Evolutionary conservation across 2,329 filamentous ascomycete species (phyloP), one percentile per base, ranked within the genome.

Genomic region (Tolypocladium inflatum): DNA sequence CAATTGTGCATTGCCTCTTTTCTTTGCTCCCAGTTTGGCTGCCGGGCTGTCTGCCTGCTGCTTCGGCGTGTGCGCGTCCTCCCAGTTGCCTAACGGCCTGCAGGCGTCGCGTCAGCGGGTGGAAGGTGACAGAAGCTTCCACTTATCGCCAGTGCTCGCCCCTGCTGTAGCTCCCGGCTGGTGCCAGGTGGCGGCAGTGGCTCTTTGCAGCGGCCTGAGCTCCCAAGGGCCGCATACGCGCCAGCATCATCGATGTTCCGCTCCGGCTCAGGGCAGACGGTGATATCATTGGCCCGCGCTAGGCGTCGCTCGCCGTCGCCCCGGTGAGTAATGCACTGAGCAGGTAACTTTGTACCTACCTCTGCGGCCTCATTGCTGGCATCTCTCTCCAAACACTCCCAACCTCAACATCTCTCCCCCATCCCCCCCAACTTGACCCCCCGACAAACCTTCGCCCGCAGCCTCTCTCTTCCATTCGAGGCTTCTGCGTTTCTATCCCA

Each of bases 161-260:
- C 56, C 59, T 41, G 53, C 57, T 38, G 59, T 57, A 30, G 41
- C 43, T 35, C 57, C 57, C 55, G 58, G 65, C 64, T 68, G 19
- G 55, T 33, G 11, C 33, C 56, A 45, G 39, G 48, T 39, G 43
- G 42, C 52, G 38, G 56, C 53, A 35, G 48, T 30, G 43, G 42
- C 38, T 17, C 10, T 19, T 38, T 33, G 39, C 26, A 38, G 57
- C 26, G 55, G 41, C 56, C 39, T 17, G 39, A 45, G 50, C 48
- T 53, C 4, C 50, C 55, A 51, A n/a, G 26, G 55, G 54, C 19
- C 39, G n/a, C 17, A 17, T 7, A 19, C 26, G 23, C 45, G 7
- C 19, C 50, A 63, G 72, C 62, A 71, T 64, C 63, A 73, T 69
- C 58, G 62, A 72, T 75, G 58, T 70, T 74, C 73, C 73, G 73